Evolutionary conservation across 1,284 basidiomycete species (phyloP).

Genomic region (Peniophora sp.): DNA sequence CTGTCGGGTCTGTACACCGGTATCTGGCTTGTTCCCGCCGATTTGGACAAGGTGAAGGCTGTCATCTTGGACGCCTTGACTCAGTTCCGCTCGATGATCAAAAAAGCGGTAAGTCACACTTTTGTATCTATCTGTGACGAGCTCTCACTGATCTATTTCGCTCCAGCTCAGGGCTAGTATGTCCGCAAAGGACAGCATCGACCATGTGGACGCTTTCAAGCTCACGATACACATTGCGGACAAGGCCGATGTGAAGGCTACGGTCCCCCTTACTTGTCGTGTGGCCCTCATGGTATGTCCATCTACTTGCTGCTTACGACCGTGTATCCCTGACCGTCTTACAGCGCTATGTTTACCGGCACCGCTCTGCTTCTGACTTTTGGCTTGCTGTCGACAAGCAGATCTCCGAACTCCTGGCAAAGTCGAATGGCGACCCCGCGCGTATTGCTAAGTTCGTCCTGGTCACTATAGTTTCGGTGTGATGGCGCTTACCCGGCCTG

Average conservation of each 20-base stretch:
- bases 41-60: neutral
- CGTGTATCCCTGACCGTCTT: no score
- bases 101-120: neutral
- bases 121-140: neutral
- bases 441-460: no score
- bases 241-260: neutral
- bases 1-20: neutral
- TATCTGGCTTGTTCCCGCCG: neutral
- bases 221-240: neutral
- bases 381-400: no score
- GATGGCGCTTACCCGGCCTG: no score
- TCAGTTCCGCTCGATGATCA: neutral
- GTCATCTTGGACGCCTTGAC: neutral
- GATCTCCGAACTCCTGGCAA: no score
- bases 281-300: constrained; percentile 1
- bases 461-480: no score
- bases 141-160: neutral
- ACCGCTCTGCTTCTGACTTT: no score
- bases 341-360: no score
- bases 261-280: constrained; percentile 1
- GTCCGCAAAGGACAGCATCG: neutral
- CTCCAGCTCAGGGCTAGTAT: neutral
- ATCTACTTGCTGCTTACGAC: no score
- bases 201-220: neutral
- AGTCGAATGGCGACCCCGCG: no score